Evolutionary conservation across 768 basidiomycete genomes (phyloP), one percentile per base, ranked within the genome.

Genomic region (Phylloporus sp.): DNA sequence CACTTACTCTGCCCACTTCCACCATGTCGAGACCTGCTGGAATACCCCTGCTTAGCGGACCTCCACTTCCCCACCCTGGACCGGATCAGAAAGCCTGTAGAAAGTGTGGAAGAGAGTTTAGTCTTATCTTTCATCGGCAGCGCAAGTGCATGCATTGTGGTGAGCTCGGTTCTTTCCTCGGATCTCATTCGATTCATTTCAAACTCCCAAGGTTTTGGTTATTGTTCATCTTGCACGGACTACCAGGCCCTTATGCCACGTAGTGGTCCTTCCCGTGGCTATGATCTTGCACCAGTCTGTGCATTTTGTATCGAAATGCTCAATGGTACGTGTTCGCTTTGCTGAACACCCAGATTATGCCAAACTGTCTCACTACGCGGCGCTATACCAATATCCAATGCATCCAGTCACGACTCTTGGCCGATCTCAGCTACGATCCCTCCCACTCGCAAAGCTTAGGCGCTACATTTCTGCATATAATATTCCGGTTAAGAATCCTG

Each of bases 211-310:
- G 88, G 88, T 28, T 86, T 81, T 65, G 68, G 72, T 6, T 91
- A 88, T 62, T 91, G 89, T 62, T 75, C 80, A 32, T 80, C 77
- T 38, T 91, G 89, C 66, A 74, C 82, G 2, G 88, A 90, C 61
- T 89, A 79, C 65, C 85, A 84, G 61, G 89, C 86, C 1, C 73
- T 91, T 35, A 81, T 88, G 81, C 88, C 88, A n/a, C 76, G 86
- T 8, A 56, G 60, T 23, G 55, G 61, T 8, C 78, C 77, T 10
- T 40, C 67, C 10, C 77, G 73, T 28, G 88, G 88, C 5, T 85
- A 90, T 64, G 85, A 87, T 60, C 61, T 72, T 8, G 77, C 80
- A 55, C 69, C 74, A 24, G 89, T 91, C 29, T 91, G 89, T 60
- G 84, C 73, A 1, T 88, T 73, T 63, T 91, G 89, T 66, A 82